Evolutionary conservation across 2,329 filamentous ascomycete genomes (phyloP), one percentile per base, ranked within the genome.

Genomic region (Nemania sp.): DNA sequence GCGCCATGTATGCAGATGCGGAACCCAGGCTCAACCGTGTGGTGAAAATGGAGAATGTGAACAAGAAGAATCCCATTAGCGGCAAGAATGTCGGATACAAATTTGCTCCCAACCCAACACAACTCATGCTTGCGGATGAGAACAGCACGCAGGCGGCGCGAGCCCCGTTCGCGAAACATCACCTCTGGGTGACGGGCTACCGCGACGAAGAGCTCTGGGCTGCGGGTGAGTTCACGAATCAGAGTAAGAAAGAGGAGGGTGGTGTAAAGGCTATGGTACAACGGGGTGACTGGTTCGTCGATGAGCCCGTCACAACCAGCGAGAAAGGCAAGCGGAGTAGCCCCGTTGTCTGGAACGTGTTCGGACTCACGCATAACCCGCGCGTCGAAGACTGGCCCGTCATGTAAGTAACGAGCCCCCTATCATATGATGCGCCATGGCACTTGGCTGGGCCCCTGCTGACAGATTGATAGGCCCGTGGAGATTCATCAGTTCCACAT

Each of bases 291-390:
- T 76, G 74, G 73, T 78, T 80, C 46, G 70, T 67, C 5, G 68
- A 70, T 6, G 66, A 63, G 5, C 50, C 43, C 6, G 50, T 46
- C 6, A 44, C 47, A 11, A 46, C 31, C n/a, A 52, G 39, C n/a
- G 56, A 58, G 4, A 64, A 69, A 14, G 74, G 73, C 14, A 68
- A 75, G 43, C 72, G 73, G 41, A 74, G 81, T 46, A 74, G 77
- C 36, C 71, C 84, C n/a, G 72, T 80, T 6, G 77, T 80, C 0
- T 80, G 77, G 78, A 72, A 69, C n/a, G 75, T 77, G 2, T 79
- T 77, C 57, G 75, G 77, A 4, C 62, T 79, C 41, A 79, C 76
- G 8, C 76, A 80, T 49, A 78, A 78, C 46, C 75, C 75, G 1
- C 66, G 76, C 5, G 72, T 77, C 5, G 76, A 79, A 59, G 76